phyloP scores from a whole-genome alignment of 2,329 filamentous ascomycete species.

The Fusarium chaquense region DNA sequence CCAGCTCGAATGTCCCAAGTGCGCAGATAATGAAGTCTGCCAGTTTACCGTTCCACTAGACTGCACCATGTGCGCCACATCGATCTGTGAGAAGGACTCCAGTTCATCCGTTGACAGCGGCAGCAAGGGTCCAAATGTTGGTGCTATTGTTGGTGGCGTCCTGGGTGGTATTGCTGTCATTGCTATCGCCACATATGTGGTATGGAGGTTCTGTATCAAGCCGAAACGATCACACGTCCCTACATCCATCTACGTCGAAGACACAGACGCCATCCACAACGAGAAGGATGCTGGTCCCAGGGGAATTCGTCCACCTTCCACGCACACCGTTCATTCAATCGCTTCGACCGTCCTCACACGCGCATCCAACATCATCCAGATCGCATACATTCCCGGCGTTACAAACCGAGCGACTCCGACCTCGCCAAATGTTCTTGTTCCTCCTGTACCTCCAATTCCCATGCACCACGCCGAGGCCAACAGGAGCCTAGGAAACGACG shows the following conservation, averaged over 20 bases:
- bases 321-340: constrained; percentile 89
- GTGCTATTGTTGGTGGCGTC: constrained; percentile 92
- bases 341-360: constrained; percentile 95
- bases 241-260: constrained; percentile 68
- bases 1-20: constrained; percentile 60
- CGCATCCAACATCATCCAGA: constrained; percentile 98
- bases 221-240: constrained; percentile 73
- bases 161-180: constrained; percentile 84
- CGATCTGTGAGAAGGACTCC: constrained; percentile 57
- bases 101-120: constrained; percentile 38
- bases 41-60: constrained; percentile 59
- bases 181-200: constrained; percentile 78
- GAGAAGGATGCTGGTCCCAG: constrained; percentile 61
- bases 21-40: constrained; percentile 58
- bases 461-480: constrained; percentile 65
- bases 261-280: constrained; percentile 61
- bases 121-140: constrained; percentile 72
- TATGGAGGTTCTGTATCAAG: constrained; percentile 92
- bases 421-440: constrained; percentile 83
- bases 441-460: constrained; percentile 94
- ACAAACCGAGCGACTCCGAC: constrained; percentile 89
- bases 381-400: constrained; percentile 97
- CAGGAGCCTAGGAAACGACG: constrained; percentile 68
- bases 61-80: constrained; percentile 62
- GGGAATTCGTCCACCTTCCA: constrained; percentile 74